phyloP scores from a whole-genome alignment of 768 basidiomycete genomes.

The Kwoniella bestiolae region DNA sequence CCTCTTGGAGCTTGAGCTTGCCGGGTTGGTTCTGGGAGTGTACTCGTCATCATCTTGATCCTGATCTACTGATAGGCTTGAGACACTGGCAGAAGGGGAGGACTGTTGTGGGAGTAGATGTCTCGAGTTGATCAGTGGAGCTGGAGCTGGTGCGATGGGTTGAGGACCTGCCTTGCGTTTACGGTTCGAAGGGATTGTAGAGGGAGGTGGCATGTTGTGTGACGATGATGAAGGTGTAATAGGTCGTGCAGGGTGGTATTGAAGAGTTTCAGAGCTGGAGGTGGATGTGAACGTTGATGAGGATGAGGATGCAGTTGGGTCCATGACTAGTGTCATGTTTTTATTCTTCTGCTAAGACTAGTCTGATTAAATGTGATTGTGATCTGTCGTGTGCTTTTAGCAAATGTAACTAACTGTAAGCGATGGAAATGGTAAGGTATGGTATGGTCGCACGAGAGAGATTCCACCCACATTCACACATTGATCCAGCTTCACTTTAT shows the following conservation, averaged over 20 bases:
- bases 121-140: background rate
- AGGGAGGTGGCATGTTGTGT: slow-evolving; percentile 8
- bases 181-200: slow-evolving; percentile 5
- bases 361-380: no score
- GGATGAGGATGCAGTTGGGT: background rate
- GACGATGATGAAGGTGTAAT: background rate
- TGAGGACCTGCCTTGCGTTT: slow-evolving; percentile 16
- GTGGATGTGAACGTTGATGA: background rate
- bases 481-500: background rate
- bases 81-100: slow-evolving; percentile 10
- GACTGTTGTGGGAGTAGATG: slow-evolving; percentile 3
- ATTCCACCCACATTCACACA: no score
- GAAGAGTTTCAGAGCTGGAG: background rate
- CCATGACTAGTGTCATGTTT: slow-evolving; percentile 13
- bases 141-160: slow-evolving; percentile 12
- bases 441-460: slow-evolving; percentile 8
- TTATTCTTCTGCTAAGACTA: background rate
- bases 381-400: background rate
- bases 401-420: no score
- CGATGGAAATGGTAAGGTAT: background rate
- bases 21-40: slow-evolving; percentile 3
- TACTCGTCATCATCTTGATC: slow-evolving; percentile 16
- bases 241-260: background rate
- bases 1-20: no score
- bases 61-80: slow-evolving; percentile 6